Evolutionary conservation across 1,284 basidiomycete species (phyloP), one percentile per base, ranked within the genome.

Genomic region (Meripilus lineatus): DNA sequence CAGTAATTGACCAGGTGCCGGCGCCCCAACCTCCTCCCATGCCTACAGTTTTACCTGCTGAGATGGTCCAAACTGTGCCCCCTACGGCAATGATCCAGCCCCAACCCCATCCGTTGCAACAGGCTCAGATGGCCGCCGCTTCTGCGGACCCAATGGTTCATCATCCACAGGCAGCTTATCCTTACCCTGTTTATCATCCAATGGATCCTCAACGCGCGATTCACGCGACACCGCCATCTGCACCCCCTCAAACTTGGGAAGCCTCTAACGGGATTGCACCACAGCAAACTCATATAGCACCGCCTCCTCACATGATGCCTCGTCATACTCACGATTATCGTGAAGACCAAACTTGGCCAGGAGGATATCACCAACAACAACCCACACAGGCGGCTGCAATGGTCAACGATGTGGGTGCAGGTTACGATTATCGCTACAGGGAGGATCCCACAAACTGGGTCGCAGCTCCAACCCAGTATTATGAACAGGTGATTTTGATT

Each of bases 221-320:
- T 55, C 75, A 69, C 32, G 68, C 68, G 8, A n/a, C n/a, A n/a
- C 63, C 72, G 7, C 62, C 71, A 10, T 59, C 70, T 30, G 65
- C 68, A 0, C 73, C 75, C 5, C 73, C 77, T 14, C 81, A 75
- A 46, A 68, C 75, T 20, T 85, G 82, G 83, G 80, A 84, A 55
- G 66, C 71, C 3, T 60, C 77, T 5, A 72, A 67, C 42, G 71
- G 68, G 14, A 81, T 86, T 35, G 74, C 77, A 0, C 81, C 83
- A 4, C 73, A 81, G 46, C 81, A 82, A 55, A 76, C 80, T 0
- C 81, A 84, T 54, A 70, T 79, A 28, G 62, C 70, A 1, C 67
- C 72, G 36, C 58, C 64, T 7, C 65, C 64, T 11, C 73, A 70
- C 14, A 69, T 79, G 54, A 65, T 78, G 24, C 68, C 73, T 32